Evolutionary conservation across 2,329 filamentous ascomycete species (phyloP), one percentile per base, ranked within the genome.

Genomic region (Fusarium burgessii): DNA sequence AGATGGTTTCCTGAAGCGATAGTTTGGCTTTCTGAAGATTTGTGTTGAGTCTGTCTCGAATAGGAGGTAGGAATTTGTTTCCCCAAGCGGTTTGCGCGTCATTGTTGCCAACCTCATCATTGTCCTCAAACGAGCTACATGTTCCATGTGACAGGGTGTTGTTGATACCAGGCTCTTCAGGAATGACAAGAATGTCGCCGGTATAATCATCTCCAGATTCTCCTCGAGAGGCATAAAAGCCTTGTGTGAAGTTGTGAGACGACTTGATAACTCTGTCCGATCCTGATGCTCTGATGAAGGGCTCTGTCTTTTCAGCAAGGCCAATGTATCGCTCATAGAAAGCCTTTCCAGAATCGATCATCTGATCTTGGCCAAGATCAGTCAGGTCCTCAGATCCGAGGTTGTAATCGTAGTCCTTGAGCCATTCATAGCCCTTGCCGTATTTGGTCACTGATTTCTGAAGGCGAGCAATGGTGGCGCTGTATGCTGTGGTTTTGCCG

Each of bases 111-210:
- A 84, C 84, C 59, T 84, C 80, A 14, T 84, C 81, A 2, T 88
- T 90, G 1, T 86, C 78, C 75, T 95, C 91, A 74, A 97, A 97
- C 1, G 83, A 83, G 6, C 85, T 86, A 80, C 95, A 98, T 13
- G 88, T 84, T 36, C 88, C 87, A 77, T 95, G 92, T 72, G 91
- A 90, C 27, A 98, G 86, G 1, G 93, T 95, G 81, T 97, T 97
- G 82, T 97, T 97, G 73, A 84, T 85, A 2, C 85, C 87, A 0
- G 82, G 68, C 5, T 81, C 85, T 79, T 97, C 94, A 2, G 90
- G 88, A 40, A 97, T 88, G 14, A 92, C 82, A n/a, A 93, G 79
- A 45, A 94, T 87, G 3, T 83, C 75, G 35, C 88, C 86, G 3
- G 85, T 81, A 54, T 88, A 85, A 35, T 84, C 80, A 23, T 85